Conservation (phyloP, 108 stramenopile genomes). For the Nitzschia sp. region DNA sequence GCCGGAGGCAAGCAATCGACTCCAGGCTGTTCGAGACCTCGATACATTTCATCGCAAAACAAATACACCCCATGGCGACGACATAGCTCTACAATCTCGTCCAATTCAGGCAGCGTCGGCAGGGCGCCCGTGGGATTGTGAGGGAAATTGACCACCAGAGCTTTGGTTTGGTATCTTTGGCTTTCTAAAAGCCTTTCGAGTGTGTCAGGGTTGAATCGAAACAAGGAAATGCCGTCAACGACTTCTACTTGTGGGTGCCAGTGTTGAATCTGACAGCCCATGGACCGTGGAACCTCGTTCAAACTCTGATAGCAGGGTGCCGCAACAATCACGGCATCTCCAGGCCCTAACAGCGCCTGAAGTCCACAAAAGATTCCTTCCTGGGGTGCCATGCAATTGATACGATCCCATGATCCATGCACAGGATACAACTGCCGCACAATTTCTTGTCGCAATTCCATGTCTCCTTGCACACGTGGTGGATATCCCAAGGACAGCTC, state of each 20-base stretch:
- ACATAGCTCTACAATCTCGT: conserved; percentile 11
- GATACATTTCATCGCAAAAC: conserved; percentile 38
- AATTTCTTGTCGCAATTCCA: conserved; percentile 2
- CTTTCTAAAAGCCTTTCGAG: not conserved
- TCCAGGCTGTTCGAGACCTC: conserved; percentile 16
- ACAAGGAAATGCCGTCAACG: not conserved
- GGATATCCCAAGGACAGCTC: conserved; percentile 3
- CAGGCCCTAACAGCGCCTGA: not conserved
- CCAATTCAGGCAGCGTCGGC: conserved; percentile 7
- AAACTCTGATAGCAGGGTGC: conserved; percentile 4
- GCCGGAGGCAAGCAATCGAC: not conserved
- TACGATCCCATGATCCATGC: not conserved
- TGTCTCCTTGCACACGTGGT: not conserved
- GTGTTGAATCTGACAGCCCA: not conserved
- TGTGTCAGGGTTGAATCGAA: not conserved
- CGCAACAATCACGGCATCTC: not conserved
- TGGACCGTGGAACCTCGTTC: not conserved
- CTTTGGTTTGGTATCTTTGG: conserved; percentile 10
- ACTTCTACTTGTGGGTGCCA: not conserved
- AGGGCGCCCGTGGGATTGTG: conserved; percentile 40
- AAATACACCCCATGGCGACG: conserved; percentile 7
- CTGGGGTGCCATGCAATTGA: not conserved
- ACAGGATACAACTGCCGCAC: not conserved
- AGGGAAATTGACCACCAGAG: conserved; percentile 33
- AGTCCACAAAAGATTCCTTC: conserved; percentile 4